These are phyloP conservation scores for Digitaria exilis DNA, from an alignment of 202 grass and related monocot genomes.

Conservation along the genomic window DNA sequence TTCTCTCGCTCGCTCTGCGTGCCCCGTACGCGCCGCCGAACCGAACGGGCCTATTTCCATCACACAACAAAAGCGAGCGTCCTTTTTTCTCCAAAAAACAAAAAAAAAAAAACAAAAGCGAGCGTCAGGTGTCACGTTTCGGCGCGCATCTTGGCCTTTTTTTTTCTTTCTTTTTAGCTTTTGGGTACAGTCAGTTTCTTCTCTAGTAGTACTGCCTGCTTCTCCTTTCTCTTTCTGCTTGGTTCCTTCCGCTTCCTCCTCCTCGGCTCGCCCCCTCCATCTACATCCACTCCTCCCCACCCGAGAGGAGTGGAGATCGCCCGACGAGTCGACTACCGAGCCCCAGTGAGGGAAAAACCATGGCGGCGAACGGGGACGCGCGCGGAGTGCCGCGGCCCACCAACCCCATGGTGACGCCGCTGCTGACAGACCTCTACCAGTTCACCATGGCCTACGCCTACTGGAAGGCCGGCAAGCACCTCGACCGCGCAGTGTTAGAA, in stretches of 20 bases:
- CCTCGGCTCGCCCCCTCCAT: not conserved
- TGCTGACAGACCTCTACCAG: slow-evolving; percentile 97
- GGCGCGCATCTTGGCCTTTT: not conserved
- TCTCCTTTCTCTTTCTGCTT: not conserved
- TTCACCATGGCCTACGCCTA: slow-evolving; percentile 98
- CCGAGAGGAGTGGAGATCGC: too few relatives aligned
- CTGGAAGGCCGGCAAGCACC: slow-evolving; percentile 96
- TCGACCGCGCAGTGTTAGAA: slow-evolving; percentile 76
- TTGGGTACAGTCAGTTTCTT: not conserved
- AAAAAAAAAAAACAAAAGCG: too few relatives aligned
- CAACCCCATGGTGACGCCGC: slow-evolving; percentile 92
- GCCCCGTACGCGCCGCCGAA: too few relatives aligned
- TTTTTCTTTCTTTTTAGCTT: not conserved
- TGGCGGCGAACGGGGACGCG: slow-evolving; percentile 34
- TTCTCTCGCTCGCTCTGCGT: too few relatives aligned
- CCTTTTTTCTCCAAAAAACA: too few relatives aligned
- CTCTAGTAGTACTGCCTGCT: not conserved
- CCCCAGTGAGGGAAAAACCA: not conserved
- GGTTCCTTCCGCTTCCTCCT: not conserved
- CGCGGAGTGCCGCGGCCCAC: slow-evolving; percentile 57
- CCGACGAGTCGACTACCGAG: too few relatives aligned
- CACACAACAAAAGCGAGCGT: too few relatives aligned
- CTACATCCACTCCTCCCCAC: not conserved
- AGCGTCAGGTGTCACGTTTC: too few relatives aligned
- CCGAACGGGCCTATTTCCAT: too few relatives aligned